Base-by-base conservation (phyloP, 2,329 filamentous ascomycete species). In the Diaporthe caulivora region DNA sequence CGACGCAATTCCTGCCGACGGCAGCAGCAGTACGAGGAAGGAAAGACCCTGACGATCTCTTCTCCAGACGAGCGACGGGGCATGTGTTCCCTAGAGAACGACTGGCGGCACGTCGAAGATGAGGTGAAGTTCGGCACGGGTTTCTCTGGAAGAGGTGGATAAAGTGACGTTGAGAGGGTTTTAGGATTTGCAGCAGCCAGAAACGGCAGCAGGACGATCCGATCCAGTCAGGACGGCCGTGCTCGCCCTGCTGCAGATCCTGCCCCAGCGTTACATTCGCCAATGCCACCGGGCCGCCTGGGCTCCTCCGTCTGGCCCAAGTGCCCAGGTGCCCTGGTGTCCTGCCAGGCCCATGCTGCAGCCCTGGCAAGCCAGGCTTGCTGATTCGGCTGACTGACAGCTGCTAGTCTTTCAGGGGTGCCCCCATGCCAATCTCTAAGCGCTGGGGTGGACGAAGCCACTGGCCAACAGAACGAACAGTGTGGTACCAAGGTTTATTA, bases 201-300 rank as follows among this genome's bases (percentile, higher is more conserved):
- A 53, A 72, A 67, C 70, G 60, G 60, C 42, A 65, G 70, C 58
- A 64, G 47, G 37, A 67, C 24, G 49, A 54, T 65, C 70, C 70
- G 70, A 55, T 49, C 58, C 26, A 34, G 58, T 29, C 57, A 34
- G 9, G 34, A 9, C 7, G 26, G 49, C 55, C 40, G 47, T 69
- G 9, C 29, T 34, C 64, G 51, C 69, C 69, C 57, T 53, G 57
- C 57, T 65, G 69, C 57, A 42, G 55, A 53, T 64, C 47, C 62
- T 11, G 24, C n/a, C 60, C 55, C 60, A 40, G 57, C 69, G 44
- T 71, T 29, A 18, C 55, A 54, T n/a, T n/a, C n/a, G n/a, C n/a
- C n/a, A n/a, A n/a, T n/a, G n/a, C n/a, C n/a, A n/a, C n/a, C n/a
- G n/a, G n/a, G 34, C 5, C 5, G 34, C 34, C 34, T 34, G 34